Percentiles rank a stretch among this genome's conserved stretches.
phyloP scores from a whole-genome alignment of 257 asterid genomes.

The Solanum gandarillasii region DNA sequence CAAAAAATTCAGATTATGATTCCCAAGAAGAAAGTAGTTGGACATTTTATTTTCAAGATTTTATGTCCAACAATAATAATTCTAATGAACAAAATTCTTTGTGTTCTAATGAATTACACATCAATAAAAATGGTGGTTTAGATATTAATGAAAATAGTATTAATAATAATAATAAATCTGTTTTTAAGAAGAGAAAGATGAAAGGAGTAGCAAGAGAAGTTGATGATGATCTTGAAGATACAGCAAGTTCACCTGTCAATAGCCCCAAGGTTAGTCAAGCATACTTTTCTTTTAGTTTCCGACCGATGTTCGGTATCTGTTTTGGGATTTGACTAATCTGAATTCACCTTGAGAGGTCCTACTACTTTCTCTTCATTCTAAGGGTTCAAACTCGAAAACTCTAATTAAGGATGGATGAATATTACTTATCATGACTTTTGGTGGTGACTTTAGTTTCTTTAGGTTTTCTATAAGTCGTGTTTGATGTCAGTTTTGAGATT shows the following conservation, averaged over 20 bases:
- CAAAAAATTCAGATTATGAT: neutral
- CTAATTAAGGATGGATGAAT: neutral
- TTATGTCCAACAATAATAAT: conserved; percentile 12
- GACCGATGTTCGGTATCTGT: neutral
- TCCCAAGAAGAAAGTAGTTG: conserved; percentile 69
- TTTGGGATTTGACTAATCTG: neutral
- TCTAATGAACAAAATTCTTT: neutral
- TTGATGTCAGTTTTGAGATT: neutral
- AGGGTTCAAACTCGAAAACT: too few relatives aligned
- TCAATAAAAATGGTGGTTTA: neutral
- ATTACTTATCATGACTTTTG: neutral
- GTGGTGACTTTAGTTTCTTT: neutral
- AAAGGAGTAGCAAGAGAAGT: conserved; percentile 2
- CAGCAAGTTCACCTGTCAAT: conserved; percentile 71
- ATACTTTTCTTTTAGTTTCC: neutral
- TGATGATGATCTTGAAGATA: conserved; percentile 56
- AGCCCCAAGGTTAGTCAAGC: conserved; percentile 50
- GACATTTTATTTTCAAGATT: conserved; percentile 67
- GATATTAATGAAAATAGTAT: conserved; percentile 6
- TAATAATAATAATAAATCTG: neutral
- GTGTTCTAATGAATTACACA: neutral
- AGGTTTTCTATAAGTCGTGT: neutral
- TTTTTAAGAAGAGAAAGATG: conserved; percentile 42
- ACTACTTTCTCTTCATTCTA: too few relatives aligned
- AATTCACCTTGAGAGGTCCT: neutral